Evolutionary conservation across 768 basidiomycete species (phyloP), one percentile per base, ranked within the genome.

Genomic region (Suillus lakei): DNA sequence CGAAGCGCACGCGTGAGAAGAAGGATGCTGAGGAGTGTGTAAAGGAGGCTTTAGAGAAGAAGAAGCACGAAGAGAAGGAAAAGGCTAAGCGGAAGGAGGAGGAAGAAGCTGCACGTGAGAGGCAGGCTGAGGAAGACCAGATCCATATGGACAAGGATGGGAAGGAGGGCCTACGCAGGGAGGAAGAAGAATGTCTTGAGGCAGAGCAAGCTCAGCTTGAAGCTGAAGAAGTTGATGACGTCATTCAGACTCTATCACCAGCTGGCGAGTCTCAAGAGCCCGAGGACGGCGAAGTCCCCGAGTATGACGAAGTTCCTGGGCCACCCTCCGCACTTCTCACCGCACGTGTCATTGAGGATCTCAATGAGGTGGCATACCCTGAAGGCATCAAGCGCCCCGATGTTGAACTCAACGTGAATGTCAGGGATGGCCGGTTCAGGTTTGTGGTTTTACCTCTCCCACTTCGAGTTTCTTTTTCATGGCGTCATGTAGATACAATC

Each of bases 381-480:
- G 90, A 90, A 63, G 89, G 91, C 54, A 86, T 95, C 75, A 84
- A 83, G 74, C 92, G 95, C 63, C 97, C 97, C n/a, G n/a, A n/a
- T 68, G 80, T 90, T 8, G 95, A 94, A 69, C 90, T 99, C 69
- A 98, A 98, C 77, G 81, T 86, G 62, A 86, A 90, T 66, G 91
- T 90, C 8, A 87, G 90, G 78, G 88, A 93, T 63, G 95, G 95
- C 71, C 96, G 95, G 78, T 97, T 95, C 83, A 87, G 90, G 93
- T 93, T 30, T 61, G 39, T 55, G 28, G n/a, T 26, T 55, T 66
- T 55, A 30, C 41, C n/a, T 44, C 21, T 38, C n/a, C 28, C 10
- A 32, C 18, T 39, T 43, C 3, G 18, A 18, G 9, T 32, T 18
- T 9, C 6, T 38, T 8, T 58, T 58, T 5, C 38, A 44, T 51